phyloP scores from a whole-genome alignment of 805 yeast genomes.

The Tetrapisispora arboricola region DNA sequence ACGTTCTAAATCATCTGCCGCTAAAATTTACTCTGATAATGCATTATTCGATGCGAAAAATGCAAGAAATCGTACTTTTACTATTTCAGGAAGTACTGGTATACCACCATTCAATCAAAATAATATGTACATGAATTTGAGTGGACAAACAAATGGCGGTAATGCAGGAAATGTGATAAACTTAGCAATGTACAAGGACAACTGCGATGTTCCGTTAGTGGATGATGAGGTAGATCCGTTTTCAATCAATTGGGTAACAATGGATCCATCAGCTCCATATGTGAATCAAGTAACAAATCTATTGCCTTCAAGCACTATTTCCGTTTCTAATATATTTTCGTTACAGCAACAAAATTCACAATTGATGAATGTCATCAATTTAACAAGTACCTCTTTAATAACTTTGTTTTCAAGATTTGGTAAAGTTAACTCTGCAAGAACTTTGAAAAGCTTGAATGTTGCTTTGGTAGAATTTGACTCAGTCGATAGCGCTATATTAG shows the following conservation, averaged over 20 bases:
- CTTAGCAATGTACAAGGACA: not conserved
- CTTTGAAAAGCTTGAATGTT: slow-evolving; percentile 39
- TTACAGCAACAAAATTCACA: slow-evolving; percentile 42
- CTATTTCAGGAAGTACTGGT: slow-evolving; percentile 1
- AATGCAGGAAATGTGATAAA: not conserved
- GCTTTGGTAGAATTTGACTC: slow-evolving; percentile 66
- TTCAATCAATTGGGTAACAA: slow-evolving; percentile 51
- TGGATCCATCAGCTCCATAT: slow-evolving; percentile 61
- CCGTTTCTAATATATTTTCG: slow-evolving; percentile 57
- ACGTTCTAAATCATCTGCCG: slow-evolving; percentile 27
- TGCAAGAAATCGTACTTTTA: not conserved
- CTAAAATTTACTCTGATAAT: slow-evolving; percentile 26
- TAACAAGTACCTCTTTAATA: slow-evolving; percentile 38
- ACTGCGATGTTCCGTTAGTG: slow-evolving; percentile 27
- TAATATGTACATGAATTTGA: not conserved
- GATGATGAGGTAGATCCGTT: slow-evolving; percentile 54
- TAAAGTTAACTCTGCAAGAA: slow-evolving; percentile 46
- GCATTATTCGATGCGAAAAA: slow-evolving; percentile 13
- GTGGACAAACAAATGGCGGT: too few relatives aligned
- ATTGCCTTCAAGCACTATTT: slow-evolving; percentile 73
- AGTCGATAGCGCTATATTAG: slow-evolving; percentile 66
- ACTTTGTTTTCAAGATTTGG: slow-evolving; percentile 59
- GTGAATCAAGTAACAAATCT: slow-evolving; percentile 58
- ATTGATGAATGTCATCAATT: slow-evolving; percentile 35
- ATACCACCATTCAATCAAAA: not conserved